Conservation (phyloP, 192 early-diverging fungal genomes). For the Podila epigama region DNA sequence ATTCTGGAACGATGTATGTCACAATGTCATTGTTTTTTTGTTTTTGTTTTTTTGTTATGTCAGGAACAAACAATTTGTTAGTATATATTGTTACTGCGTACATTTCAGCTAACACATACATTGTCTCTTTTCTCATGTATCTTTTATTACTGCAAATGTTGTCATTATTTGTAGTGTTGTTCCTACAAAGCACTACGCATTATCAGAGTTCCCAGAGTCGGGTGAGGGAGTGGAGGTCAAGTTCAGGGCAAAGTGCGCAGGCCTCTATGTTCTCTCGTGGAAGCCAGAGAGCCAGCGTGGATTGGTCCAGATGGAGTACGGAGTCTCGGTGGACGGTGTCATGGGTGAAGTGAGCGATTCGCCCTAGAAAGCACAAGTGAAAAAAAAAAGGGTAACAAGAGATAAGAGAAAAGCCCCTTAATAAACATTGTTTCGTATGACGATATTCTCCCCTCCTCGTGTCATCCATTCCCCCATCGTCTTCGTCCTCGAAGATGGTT, state of each 20-base stretch:
- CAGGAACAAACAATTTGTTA: no score
- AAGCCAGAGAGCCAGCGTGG: conserved; percentile 36
- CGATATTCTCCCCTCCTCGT: no score
- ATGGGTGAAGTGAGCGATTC: conserved; percentile 34
- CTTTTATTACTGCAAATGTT: not conserved
- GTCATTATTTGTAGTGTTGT: conserved; percentile 24
- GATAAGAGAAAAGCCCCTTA: no score
- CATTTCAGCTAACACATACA: no score
- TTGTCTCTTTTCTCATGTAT: no score
- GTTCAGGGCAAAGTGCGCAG: conserved; percentile 37
- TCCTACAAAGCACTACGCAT: conserved; percentile 31
- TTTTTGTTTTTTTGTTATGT: not conserved
- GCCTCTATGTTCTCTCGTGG: conserved; percentile 44
- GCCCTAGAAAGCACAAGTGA: conserved; percentile 10
- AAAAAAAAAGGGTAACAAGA: no score
- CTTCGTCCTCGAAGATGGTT: no score
- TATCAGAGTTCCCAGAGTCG: conserved; percentile 23
- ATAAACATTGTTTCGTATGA: no score
- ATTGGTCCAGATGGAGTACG: conserved; percentile 44
- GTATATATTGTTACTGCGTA: no score
- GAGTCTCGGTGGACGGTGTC: conserved; percentile 39
- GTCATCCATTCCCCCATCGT: no score
- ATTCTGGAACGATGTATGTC: conserved; percentile 39
- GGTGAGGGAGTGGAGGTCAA: conserved; percentile 35
- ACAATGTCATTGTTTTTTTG: not conserved